Base-by-base conservation (phyloP, 106 monocot genomes). In the Dendrobium huoshanense region DNA sequence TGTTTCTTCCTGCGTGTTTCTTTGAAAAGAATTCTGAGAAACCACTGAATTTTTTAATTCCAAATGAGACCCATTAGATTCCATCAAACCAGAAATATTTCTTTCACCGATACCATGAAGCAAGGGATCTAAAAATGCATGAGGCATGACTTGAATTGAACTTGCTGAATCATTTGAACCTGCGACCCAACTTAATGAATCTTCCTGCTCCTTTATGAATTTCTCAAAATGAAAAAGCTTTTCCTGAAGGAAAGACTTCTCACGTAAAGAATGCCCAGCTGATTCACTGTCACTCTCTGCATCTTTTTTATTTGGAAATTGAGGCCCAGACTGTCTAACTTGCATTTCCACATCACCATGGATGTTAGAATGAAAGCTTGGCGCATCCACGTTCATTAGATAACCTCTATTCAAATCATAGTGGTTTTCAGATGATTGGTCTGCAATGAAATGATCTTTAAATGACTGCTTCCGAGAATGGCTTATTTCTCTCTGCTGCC, bases 61-160 rank as follows among this genome's bases (percentile, higher is more conserved):
- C 37, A 84, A 67, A 55, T 44, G 49, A 27, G 84, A 24, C 18
- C 9, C 15, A 17, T 42, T 33, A 41, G 40, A 33, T 81, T 86
- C 82, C 31, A 59, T 49, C 31, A 78, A 48, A 76, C 49, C 41
- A 19, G 75, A 72, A 72, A 77, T 75, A 73, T 64, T 48, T 33
- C 40, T 82, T 22, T 67, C 81, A 65, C 41, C 29, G 15, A 80
- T 48, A 3, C 86, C 87, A 79, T 84, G 88, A 79, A 94, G 75
- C 73, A 87, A 25, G 67, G 94, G 72, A 79, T 97, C 92, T 80
- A 94, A 92, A 78, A 84, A 88, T 42, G 87, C 91, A 89, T 92
- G 91, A 75, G 87, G 83, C 67, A 94, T 79, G 20, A 78, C 83
- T 79, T 79, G 86, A 45, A 51, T 27, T 65, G 79, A 85, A 79